Conservation (phyloP, 2,329 filamentous ascomycete genomes). For the Apiospora aurea region DNA sequence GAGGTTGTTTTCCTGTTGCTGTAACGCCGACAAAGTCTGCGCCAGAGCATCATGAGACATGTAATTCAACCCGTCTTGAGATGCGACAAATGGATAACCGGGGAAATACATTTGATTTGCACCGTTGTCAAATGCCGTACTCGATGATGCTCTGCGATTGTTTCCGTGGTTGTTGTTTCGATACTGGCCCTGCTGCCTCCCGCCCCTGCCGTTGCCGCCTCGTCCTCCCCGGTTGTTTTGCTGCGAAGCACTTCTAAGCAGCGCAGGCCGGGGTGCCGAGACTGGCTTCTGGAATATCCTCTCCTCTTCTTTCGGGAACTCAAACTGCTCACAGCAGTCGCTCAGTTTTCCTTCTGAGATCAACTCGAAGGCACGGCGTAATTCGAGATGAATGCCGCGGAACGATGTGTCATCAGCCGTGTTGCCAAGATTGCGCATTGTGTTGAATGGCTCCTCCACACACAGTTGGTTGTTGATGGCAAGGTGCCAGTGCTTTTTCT, state of each 20-base stretch:
- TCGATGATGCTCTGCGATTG: slow-evolving; percentile 61
- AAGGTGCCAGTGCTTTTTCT: slow-evolving; percentile 83
- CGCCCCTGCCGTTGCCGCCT: slow-evolving; percentile 56
- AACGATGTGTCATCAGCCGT: slow-evolving; percentile 96
- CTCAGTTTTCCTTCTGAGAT: slow-evolving; percentile 80
- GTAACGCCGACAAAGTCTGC: slow-evolving; percentile 53
- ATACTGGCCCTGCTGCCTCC: slow-evolving; percentile 48
- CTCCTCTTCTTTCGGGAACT: slow-evolving; percentile 85
- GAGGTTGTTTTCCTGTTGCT: slow-evolving; percentile 54
- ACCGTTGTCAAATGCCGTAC: slow-evolving; percentile 58
- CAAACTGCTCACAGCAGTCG: slow-evolving; percentile 86
- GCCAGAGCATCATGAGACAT: slow-evolving; percentile 51
- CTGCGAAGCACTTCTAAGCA: slow-evolving; percentile 68
- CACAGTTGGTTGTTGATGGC: slow-evolving; percentile 84
- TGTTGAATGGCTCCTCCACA: slow-evolving; percentile 97
- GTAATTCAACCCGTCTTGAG: slow-evolving; percentile 59
- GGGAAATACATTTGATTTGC: slow-evolving; percentile 48
- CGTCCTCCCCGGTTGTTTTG: slow-evolving; percentile 58
- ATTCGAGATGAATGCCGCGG: slow-evolving; percentile 86
- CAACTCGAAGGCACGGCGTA: slow-evolving; percentile 86
- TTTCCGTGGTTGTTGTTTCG: slow-evolving; percentile 51
- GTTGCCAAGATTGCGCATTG: slow-evolving; percentile 86
- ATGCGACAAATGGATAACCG: slow-evolving; percentile 49
- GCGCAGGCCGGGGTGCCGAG: slow-evolving; percentile 60
- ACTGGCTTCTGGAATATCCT: slow-evolving; percentile 65